Evolutionary conservation across 2,329 filamentous ascomycete genomes (phyloP).

Genomic region (Paraphoma chrysanthemicola): DNA sequence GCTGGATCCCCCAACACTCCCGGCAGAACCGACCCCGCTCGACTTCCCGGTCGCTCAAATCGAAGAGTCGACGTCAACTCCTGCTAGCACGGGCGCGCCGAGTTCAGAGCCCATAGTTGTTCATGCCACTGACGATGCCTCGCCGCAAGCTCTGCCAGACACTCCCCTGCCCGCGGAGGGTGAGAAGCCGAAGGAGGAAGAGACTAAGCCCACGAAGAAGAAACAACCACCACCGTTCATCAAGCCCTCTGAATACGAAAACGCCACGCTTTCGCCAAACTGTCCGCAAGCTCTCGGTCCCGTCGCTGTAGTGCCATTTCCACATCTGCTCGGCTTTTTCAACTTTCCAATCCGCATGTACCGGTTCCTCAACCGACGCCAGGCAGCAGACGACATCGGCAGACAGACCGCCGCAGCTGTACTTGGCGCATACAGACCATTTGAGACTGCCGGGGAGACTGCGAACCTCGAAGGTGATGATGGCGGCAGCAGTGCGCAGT

Average conservation of each 20-base stretch:
- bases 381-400: slow-evolving; percentile 86
- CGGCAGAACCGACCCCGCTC: slow-evolving; percentile 14
- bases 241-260: slow-evolving; percentile 76
- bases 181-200: slow-evolving; percentile 45
- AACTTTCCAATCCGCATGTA: slow-evolving; percentile 87
- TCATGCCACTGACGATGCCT: slow-evolving; percentile 42
- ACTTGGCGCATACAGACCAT: slow-evolving; percentile 64
- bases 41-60: slow-evolving; percentile 22
- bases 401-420: slow-evolving; percentile 87
- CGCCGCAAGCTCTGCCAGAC: slow-evolving; percentile 36
- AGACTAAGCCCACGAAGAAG: slow-evolving; percentile 56
- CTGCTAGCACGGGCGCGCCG: not conserved
- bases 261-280: slow-evolving; percentile 67
- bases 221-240: slow-evolving; percentile 72
- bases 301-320: slow-evolving; percentile 75
- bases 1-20: slow-evolving; percentile 64
- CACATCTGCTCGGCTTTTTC: slow-evolving; percentile 89
- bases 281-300: slow-evolving; percentile 77
- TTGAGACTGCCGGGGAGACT: slow-evolving; percentile 33
- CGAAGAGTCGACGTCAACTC: slow-evolving; percentile 2
- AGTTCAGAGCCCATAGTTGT: slow-evolving; percentile 8
- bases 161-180: slow-evolving; percentile 33
- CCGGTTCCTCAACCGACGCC: slow-evolving; percentile 84
- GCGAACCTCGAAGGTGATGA: slow-evolving; percentile 37
- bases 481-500: slow-evolving; percentile 43